Conservation (phyloP, 2,329 filamentous ascomycete species). For the Lachnellula cervina region DNA sequence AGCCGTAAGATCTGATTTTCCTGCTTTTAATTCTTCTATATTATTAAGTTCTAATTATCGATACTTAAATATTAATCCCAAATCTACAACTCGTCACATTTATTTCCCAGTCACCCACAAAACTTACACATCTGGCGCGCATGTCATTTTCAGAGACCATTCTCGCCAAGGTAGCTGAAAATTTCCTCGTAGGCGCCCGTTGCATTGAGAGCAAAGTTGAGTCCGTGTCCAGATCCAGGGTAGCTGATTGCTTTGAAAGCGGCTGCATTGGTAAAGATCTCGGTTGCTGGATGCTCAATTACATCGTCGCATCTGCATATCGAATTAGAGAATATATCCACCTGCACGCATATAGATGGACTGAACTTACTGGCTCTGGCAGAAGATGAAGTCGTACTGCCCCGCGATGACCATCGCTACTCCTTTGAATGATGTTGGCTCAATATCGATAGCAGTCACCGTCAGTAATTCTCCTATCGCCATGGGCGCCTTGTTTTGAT, state of each 20-base stretch:
- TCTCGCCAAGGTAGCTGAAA: not conserved
- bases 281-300: constrained; percentile 1
- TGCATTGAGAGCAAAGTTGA: constrained; percentile 17
- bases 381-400: not conserved
- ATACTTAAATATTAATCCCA: too few relatives aligned
- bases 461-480: not conserved
- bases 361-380: not conserved
- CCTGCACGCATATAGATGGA: not conserved
- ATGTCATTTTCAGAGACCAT: not conserved
- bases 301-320: constrained; percentile 1
- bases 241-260: constrained; percentile 28
- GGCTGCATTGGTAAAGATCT: constrained; percentile 5
- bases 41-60: too few relatives aligned
- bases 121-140: too few relatives aligned
- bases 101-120: too few relatives aligned
- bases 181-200: constrained; percentile 8
- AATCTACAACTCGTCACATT: too few relatives aligned
- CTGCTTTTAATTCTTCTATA: too few relatives aligned
- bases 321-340: not conserved
- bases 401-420: not conserved
- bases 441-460: not conserved
- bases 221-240: constrained; percentile 35
- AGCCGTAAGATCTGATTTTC: too few relatives aligned
- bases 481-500: not conserved
- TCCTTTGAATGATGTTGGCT: not conserved